Evolutionary conservation across 2,329 filamentous ascomycete species (phyloP).

Genomic region (Hysterium pulicare): DNA sequence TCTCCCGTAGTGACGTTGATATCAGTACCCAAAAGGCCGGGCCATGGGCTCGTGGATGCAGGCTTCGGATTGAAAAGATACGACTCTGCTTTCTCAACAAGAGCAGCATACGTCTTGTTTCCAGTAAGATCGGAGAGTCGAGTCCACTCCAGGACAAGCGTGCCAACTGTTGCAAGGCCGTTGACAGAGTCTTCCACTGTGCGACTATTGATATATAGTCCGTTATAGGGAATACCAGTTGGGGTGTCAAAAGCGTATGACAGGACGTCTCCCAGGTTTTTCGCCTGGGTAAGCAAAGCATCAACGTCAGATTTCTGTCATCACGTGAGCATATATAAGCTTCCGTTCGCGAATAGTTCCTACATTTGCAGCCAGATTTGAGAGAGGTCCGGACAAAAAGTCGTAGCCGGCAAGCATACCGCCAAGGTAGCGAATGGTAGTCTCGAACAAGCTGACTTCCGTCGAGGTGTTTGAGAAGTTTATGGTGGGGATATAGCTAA

Average conservation of each 20-base stretch:
- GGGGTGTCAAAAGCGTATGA: constrained; percentile 76
- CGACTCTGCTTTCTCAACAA: constrained; percentile 65
- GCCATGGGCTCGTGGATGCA: constrained; percentile 64
- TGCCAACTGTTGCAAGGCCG: constrained; percentile 72
- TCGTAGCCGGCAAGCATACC: constrained; percentile 76
- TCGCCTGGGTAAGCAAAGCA: constrained; percentile 63
- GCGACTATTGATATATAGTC: constrained; percentile 57
- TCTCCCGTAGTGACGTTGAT: constrained; percentile 63
- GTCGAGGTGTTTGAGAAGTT: constrained; percentile 61
- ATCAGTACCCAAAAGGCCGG: constrained; percentile 68
- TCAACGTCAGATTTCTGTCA: constrained; percentile 46
- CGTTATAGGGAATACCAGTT: constrained; percentile 70
- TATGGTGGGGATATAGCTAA: constrained; percentile 67
- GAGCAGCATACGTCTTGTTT: constrained; percentile 60
- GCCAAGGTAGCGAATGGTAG: constrained; percentile 82
- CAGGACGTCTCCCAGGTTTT: constrained; percentile 66
- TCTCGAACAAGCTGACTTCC: constrained; percentile 78
- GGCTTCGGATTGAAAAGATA: constrained; percentile 68
- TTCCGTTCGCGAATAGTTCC: neutral
- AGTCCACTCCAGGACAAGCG: constrained; percentile 80
- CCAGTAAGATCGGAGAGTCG: constrained; percentile 72
- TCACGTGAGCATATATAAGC: constrained; percentile 3
- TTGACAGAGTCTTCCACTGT: constrained; percentile 55
- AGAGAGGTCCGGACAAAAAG: constrained; percentile 66
- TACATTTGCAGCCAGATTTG: constrained; percentile 47